phyloP scores from a whole-genome alignment of 2,329 filamentous ascomycete genomes.

The Samsoniella hepiali region DNA sequence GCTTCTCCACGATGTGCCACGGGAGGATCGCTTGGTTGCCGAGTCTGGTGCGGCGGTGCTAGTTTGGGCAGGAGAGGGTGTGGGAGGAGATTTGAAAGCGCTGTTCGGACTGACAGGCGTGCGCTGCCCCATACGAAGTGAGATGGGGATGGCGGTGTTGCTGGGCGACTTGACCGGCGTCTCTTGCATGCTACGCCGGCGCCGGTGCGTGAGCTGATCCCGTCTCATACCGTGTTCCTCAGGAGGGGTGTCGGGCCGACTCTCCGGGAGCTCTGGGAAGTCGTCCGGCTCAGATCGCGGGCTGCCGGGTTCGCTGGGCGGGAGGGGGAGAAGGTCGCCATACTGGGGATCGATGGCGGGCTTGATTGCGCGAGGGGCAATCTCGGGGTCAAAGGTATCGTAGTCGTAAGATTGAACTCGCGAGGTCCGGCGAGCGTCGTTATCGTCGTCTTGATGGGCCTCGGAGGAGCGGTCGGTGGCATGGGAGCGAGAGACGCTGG shows the following conservation, averaged over 20 bases:
- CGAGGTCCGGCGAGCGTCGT: constrained; percentile 22
- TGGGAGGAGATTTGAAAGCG: constrained; percentile 38
- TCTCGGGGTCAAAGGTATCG: constrained; percentile 54
- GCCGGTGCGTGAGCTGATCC: constrained; percentile 42
- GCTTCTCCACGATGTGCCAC: constrained; percentile 61
- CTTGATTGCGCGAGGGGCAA: constrained; percentile 56
- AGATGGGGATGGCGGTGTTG: constrained; percentile 56
- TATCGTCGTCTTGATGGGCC: constrained; percentile 24
- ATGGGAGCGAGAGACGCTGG: constrained; percentile 37
- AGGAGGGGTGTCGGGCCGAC: constrained; percentile 55
- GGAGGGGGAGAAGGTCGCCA: constrained; percentile 61
- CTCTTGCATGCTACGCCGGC: constrained; percentile 48
- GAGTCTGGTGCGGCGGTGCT: constrained; percentile 33
- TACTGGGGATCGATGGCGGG: constrained; percentile 65
- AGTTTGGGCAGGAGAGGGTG: constrained; percentile 30
- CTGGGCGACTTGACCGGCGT: constrained; percentile 50
- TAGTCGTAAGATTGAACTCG: constrained; percentile 13
- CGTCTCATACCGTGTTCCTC: constrained; percentile 43
- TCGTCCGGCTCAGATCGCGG: constrained; percentile 36
- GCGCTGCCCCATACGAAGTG: constrained; percentile 50
- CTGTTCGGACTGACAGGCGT: constrained; percentile 41
- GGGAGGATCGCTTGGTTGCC: constrained; percentile 38
- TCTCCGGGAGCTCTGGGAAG: constrained; percentile 54
- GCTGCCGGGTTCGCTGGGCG: constrained; percentile 56
- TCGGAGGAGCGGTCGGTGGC: constrained; percentile 29